Conservation (phyloP, 164 flowering plant genomes). For the Piper longum region DNA sequence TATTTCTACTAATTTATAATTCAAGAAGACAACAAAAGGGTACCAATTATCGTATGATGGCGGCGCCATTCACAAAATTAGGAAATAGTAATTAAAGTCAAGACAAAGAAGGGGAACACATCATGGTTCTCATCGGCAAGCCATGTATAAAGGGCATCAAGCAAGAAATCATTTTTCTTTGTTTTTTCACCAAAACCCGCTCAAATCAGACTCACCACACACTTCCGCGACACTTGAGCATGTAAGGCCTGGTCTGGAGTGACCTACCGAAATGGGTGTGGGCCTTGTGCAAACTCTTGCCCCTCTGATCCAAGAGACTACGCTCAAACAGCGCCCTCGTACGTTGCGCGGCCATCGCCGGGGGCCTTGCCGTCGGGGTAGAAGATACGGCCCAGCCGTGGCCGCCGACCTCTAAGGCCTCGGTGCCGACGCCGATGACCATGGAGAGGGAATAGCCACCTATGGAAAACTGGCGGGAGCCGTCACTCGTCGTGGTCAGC, state of each 20-base stretch:
- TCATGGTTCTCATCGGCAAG: too few relatives aligned
- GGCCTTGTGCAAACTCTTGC: background rate
- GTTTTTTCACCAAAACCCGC: background rate
- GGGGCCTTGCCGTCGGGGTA: background rate
- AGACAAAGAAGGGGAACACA: background rate
- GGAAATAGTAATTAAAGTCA: background rate
- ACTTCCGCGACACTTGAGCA: slow-evolving; percentile 1
- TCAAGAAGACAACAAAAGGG: background rate
- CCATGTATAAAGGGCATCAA: background rate
- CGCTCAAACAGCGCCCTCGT: background rate
- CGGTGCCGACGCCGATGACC: slow-evolving; percentile 1
- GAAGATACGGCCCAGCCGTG: slow-evolving; percentile 1
- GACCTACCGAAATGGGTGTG: slow-evolving; percentile 1
- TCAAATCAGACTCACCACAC: slow-evolving; percentile 1
- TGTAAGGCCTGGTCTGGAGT: background rate
- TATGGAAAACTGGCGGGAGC: background rate
- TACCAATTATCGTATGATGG: background rate
- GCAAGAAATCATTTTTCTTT: background rate
- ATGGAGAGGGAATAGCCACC: background rate
- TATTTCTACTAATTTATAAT: background rate
- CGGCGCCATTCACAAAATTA: background rate
- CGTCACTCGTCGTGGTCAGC: background rate
- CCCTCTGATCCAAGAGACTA: slow-evolving; percentile 1
- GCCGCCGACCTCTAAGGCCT: slow-evolving; percentile 1
- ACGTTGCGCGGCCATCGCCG: background rate